Evolutionary conservation across 805 yeast genomes (phyloP).

Genomic region (Geotrichum ghanense): DNA sequence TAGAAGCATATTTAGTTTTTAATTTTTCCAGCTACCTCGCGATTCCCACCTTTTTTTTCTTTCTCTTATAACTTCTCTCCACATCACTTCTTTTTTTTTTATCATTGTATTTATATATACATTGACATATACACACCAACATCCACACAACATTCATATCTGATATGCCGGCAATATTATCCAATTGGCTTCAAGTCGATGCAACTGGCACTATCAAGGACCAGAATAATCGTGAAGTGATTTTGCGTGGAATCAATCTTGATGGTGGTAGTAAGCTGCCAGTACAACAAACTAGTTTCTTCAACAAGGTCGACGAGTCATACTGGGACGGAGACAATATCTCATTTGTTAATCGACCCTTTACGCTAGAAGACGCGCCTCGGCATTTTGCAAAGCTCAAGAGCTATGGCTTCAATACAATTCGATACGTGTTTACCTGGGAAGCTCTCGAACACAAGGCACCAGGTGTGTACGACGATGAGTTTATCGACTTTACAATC

Average conservation of each 20-base stretch:
- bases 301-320: slow-evolving; percentile 11
- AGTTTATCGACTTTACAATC: slow-evolving; percentile 59
- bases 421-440: slow-evolving; percentile 78
- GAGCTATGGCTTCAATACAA: slow-evolving; percentile 69
- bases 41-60: no score
- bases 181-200: slow-evolving; percentile 1
- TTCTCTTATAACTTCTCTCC: no score
- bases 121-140: no score
- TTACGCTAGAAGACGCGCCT: slow-evolving; percentile 61
- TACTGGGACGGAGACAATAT: slow-evolving; percentile 62
- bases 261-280: slow-evolving; percentile 70
- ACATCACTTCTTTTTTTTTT: no score
- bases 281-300: slow-evolving; percentile 8
- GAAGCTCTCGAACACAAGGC: slow-evolving; percentile 85
- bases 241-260: slow-evolving; percentile 69
- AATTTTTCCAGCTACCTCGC: no score
- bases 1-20: no score
- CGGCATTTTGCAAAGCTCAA: slow-evolving; percentile 59
- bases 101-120: no score
- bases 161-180: no score
- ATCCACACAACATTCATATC: no score
- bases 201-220: slow-evolving; percentile 49
- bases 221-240: slow-evolving; percentile 42
- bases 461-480: slow-evolving; percentile 72
- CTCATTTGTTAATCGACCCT: slow-evolving; percentile 71